Conservation (phyloP, 345 rosid species). For the Populus davidiana region DNA sequence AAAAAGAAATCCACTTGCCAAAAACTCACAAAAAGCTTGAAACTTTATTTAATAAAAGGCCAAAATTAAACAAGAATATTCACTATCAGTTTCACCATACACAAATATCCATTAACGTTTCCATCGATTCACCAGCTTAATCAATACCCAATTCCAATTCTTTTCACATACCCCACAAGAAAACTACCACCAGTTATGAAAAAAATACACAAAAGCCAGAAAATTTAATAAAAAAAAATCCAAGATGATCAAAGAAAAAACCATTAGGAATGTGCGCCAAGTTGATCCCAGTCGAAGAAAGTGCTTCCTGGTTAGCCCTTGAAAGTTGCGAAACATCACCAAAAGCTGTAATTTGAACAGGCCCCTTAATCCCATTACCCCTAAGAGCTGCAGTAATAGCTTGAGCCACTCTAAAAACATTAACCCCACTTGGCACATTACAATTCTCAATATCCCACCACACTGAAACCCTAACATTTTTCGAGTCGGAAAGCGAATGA, state of each 20-base stretch:
- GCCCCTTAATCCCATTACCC: slow-evolving; percentile 73
- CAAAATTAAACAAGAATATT: background rate
- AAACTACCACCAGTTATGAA: background rate
- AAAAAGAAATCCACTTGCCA: background rate
- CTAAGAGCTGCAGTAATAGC: slow-evolving; percentile 61
- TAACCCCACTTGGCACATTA: slow-evolving; percentile 49
- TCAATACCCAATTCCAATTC: background rate
- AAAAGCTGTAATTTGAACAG: slow-evolving; percentile 70
- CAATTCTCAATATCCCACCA: slow-evolving; percentile 99
- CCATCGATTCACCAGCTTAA: background rate
- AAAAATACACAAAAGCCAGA: background rate
- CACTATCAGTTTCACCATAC: background rate
- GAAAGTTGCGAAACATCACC: slow-evolving; percentile 73
- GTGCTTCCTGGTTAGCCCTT: slow-evolving; percentile 68
- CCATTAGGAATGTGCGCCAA: slow-evolving; percentile 73
- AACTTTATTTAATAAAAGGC: background rate
- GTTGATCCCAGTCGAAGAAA: slow-evolving; percentile 65
- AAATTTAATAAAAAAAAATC: background rate
- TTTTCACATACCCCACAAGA: background rate
- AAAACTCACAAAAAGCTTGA: background rate
- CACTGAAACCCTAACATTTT: slow-evolving; percentile 61
- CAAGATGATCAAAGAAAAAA: slow-evolving; percentile 9
- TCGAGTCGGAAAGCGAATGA: slow-evolving; percentile 25
- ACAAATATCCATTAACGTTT: background rate
- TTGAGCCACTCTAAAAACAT: slow-evolving; percentile 54